Evolutionary conservation across 75 land plant species (phyloP).

Genomic region (Chamaecyparis obtusa): DNA sequence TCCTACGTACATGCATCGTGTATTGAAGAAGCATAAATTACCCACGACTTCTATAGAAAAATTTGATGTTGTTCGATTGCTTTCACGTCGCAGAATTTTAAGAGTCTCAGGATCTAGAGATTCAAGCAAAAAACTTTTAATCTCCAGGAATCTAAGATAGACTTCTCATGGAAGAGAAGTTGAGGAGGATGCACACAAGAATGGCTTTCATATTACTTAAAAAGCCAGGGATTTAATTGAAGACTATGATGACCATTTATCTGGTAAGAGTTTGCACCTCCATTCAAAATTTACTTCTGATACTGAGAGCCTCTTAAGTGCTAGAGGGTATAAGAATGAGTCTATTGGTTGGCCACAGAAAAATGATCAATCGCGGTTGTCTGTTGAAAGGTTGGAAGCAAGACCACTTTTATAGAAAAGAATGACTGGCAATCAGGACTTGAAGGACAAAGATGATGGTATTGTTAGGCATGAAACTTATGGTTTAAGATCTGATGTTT

Average conservation of each 20-base stretch:
- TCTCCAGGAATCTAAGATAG: neutral
- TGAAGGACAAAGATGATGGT: slow-evolving; percentile 1
- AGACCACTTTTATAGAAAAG: neutral
- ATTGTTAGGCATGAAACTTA: neutral
- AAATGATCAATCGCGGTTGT: neutral
- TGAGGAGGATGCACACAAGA: neutral
- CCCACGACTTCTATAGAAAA: neutral
- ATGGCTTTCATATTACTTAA: neutral
- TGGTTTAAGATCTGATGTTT: neutral
- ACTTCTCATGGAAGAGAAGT: neutral
- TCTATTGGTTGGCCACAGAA: neutral
- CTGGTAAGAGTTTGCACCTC: neutral
- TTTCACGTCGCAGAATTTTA: neutral
- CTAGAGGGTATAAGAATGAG: neutral
- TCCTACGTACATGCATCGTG: neutral
- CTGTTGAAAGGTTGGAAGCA: neutral
- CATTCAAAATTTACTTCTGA: slow-evolving; percentile 3
- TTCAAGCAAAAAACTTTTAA: neutral
- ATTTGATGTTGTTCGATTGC: neutral
- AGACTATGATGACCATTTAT: neutral
- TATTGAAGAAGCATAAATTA: neutral
- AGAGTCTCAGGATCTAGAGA: slow-evolving; percentile 1
- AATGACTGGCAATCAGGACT: neutral
- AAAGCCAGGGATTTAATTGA: neutral
- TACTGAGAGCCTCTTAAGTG: neutral